Evolutionary conservation across 139 green algal species (phyloP).

Genomic region (Closterium sp.): DNA sequence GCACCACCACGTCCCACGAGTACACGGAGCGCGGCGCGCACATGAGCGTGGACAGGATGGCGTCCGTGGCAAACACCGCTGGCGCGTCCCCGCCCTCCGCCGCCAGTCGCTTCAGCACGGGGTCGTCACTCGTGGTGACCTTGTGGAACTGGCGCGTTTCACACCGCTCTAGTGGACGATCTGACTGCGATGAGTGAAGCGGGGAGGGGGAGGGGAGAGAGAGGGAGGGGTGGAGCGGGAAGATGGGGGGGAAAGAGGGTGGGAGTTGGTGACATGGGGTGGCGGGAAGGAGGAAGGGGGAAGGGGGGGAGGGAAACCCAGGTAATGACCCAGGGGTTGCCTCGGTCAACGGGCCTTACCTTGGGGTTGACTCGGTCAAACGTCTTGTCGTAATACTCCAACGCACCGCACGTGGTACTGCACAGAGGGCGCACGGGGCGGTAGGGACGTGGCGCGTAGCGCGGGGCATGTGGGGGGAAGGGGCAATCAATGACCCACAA

Average conservation of each 20-base stretch:
- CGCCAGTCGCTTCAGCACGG: constrained; percentile 67
- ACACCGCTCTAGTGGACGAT: constrained; percentile 71
- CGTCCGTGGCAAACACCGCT: constrained; percentile 90
- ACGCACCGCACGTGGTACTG: constrained; percentile 61
- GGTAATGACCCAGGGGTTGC: too few species aligned
- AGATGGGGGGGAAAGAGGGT: too few species aligned
- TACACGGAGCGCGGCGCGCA: constrained; percentile 84
- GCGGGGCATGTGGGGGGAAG: neutral
- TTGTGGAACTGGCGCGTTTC: constrained; percentile 67
- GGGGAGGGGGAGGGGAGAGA: too few species aligned
- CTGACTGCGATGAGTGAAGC: too few species aligned
- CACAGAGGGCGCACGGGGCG: neutral
- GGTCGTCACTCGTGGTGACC: constrained; percentile 84
- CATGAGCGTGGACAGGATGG: constrained; percentile 92
- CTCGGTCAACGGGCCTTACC: constrained; percentile 18
- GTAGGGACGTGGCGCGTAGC: neutral
- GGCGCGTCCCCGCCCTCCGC: constrained; percentile 13
- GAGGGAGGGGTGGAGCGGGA: neutral
- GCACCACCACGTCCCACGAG: constrained; percentile 87
- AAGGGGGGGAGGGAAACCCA: too few species aligned
- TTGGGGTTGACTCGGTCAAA: constrained; percentile 87
- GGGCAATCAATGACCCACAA: neutral
- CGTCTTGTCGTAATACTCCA: constrained; percentile 88
- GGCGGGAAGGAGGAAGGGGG: too few species aligned
- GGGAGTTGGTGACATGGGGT: too few species aligned